A percentile compares a stretch with the other conserved stretches of the same genome.
These are phyloP conservation scores for Penicillium occitanis DNA, from an alignment of 2,329 filamentous ascomycete genomes.

Conservation along the genomic window DNA sequence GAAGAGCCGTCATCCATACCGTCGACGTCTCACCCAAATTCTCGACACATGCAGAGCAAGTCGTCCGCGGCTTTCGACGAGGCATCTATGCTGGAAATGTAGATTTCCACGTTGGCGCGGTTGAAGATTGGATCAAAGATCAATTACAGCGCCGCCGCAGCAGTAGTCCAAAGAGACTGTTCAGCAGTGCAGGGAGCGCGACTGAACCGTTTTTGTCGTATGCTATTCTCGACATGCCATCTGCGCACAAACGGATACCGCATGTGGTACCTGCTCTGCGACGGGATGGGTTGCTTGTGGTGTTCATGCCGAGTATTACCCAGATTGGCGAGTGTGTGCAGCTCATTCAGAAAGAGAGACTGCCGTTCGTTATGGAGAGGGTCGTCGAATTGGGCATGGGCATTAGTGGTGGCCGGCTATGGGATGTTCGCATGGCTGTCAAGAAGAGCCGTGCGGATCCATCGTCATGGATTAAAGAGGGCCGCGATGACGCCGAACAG, in stretches of 20 bases:
- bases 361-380: conserved; percentile 54
- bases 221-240: conserved; percentile 72
- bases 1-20: conserved; percentile 71
- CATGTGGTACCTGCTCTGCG: conserved; percentile 56
- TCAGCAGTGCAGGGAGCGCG: conserved; percentile 7
- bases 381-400: conserved; percentile 49
- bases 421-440: conserved; percentile 47
- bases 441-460: conserved; percentile 39
- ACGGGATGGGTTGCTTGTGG: conserved; percentile 63
- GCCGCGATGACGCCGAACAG: conserved; percentile 15
- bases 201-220: conserved; percentile 66
- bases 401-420: conserved; percentile 48
- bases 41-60: conserved; percentile 62
- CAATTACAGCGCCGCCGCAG: conserved; percentile 50
- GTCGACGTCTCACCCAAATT: conserved; percentile 65
- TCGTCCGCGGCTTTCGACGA: conserved; percentile 65
- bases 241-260: conserved; percentile 53
- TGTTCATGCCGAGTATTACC: conserved; percentile 76
- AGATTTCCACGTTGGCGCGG: conserved; percentile 70
- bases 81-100: conserved; percentile 69
- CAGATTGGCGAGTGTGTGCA: conserved; percentile 68
- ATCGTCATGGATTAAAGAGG: conserved; percentile 30
- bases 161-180: conserved; percentile 5
- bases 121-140: conserved; percentile 61
- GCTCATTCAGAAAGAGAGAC: conserved; percentile 52